A percentile compares a stretch with the other conserved stretches of the same genome.
Conservation (phyloP, 1,284 basidiomycete species). For the Filobasidium uniguttulatum region DNA sequence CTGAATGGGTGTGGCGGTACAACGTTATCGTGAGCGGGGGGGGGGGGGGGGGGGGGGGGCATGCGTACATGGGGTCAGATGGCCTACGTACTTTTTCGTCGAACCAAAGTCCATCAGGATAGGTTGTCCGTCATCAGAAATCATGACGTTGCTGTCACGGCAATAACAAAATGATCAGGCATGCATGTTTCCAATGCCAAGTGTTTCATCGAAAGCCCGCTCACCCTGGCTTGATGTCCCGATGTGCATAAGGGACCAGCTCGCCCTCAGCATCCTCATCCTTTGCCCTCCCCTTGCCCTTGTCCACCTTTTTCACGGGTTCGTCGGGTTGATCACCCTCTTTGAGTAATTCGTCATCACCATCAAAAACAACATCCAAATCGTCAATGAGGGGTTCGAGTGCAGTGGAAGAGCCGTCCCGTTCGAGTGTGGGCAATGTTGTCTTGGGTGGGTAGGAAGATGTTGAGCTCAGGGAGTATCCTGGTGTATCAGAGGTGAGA, state of each 20-base stretch:
- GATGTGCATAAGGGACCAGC: slow-evolving; percentile 80
- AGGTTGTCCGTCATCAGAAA: slow-evolving; percentile 77
- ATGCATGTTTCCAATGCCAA: background rate
- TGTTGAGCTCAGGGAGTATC: background rate
- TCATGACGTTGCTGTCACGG: slow-evolving; percentile 75
- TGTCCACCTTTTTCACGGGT: slow-evolving; percentile 23
- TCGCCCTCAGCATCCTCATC: slow-evolving; percentile 25
- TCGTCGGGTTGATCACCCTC: slow-evolving; percentile 15
- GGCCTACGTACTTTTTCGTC: slow-evolving; percentile 37
- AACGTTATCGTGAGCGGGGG: too few relatives aligned
- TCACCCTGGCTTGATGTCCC: slow-evolving; percentile 92
- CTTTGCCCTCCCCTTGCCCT: slow-evolving; percentile 19
- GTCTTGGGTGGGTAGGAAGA: slow-evolving; percentile 10
- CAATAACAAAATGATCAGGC: background rate
- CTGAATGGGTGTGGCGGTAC: slow-evolving; percentile 16
- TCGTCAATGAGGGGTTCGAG: slow-evolving; percentile 34
- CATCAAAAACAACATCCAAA: slow-evolving; percentile 56
- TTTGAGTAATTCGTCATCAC: slow-evolving; percentile 49
- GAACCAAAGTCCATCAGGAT: slow-evolving; percentile 99
- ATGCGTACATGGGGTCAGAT: too few relatives aligned
- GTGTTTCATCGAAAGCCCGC: slow-evolving; percentile 29
- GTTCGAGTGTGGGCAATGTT: background rate
- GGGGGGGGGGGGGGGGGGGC: too few relatives aligned
- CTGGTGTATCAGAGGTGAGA: background rate
- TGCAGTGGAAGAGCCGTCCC: slow-evolving; percentile 3